Evolutionary conservation across 805 yeast genomes (phyloP).

Genomic region (Isabelozyma heimii): DNA sequence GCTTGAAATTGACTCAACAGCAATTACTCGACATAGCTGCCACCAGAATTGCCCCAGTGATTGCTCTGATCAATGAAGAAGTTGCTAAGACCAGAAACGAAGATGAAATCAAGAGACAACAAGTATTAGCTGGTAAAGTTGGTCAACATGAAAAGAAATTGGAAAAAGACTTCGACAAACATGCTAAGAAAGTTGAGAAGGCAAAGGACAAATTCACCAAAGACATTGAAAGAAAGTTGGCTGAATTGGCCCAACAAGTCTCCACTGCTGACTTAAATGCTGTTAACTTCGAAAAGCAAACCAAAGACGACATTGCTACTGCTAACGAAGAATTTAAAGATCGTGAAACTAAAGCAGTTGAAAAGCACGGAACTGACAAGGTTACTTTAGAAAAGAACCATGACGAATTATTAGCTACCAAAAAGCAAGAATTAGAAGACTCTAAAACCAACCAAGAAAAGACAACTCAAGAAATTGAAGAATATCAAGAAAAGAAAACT

Average conservation of each 20-base stretch:
- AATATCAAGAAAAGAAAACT: conserved; percentile 40
- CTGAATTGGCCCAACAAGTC: conserved; percentile 16
- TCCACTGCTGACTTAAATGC: conserved; percentile 29
- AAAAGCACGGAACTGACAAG: conserved; percentile 43
- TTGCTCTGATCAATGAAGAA: conserved; percentile 48
- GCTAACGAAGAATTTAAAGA: conserved; percentile 43
- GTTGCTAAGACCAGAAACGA: conserved; percentile 43
- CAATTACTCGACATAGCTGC: conserved; percentile 56
- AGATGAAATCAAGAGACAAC: conserved; percentile 42
- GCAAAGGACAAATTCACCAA: conserved; percentile 36
- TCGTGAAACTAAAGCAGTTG: conserved; percentile 48
- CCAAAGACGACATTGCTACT: conserved; percentile 42
- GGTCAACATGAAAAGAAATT: conserved; percentile 34
- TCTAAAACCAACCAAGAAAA: conserved; percentile 39
- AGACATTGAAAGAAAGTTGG: conserved; percentile 37
- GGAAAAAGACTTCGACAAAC: conserved; percentile 33
- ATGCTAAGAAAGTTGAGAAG: conserved; percentile 35
- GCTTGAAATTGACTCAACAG: conserved; percentile 51
- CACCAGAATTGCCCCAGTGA: conserved; percentile 52
- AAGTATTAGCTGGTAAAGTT: conserved; percentile 34
- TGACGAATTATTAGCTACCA: conserved; percentile 43
- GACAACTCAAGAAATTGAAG: conserved; percentile 46
- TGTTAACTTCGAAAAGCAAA: conserved; percentile 37
- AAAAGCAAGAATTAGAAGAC: conserved; percentile 41
- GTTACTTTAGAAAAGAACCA: conserved; percentile 42